Base-by-base conservation (phyloP, 768 basidiomycete species). In the Clavaria fumosa region DNA sequence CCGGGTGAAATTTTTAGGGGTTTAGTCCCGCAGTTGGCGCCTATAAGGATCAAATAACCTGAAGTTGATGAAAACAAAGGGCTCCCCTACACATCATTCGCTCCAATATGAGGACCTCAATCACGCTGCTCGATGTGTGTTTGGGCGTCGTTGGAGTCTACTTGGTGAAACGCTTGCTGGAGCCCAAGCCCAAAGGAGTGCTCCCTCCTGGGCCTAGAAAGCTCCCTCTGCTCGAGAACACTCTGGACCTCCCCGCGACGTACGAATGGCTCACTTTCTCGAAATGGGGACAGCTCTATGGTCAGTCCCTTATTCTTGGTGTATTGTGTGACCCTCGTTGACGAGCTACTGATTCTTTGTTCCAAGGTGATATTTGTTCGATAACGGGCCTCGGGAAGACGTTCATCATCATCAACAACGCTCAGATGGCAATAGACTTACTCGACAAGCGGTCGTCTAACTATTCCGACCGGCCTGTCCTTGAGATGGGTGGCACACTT, bases 401-500 rank as follows among this genome's bases (percentile, higher is more conserved):
- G 12, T 44, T 55, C 24, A 39, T 57, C 7, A 34, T 57, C 14
- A 37, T 57, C 18, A 57, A 54, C 32, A 46, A 50, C 19, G 35
- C 50, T 27, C 30, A 54, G 35, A 45, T 51, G 1, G 37, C 30
- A 19, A 37, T 45, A 30, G 66, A 68, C 7, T 48, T 68, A 7
- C 47, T 66, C 11, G 59, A 63, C 14, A 55, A 56, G 23, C 54
- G 58, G 11, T 51, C 52, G 2, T 44, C 44, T 2, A 52, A 52
- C 3, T 61, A 60, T 42, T 54, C 55, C 10, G 54, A 51, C 17
- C 48, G 60, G 2, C 58, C 58, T n/a, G n/a, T n/a, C n/a, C n/a
- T n/a, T n/a, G n/a, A n/a, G n/a, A n/a, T n/a, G n/a, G n/a, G n/a
- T n/a, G n/a, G n/a, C n/a, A n/a, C n/a, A n/a, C n/a, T n/a, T n/a